Conservation (phyloP, 78 protist genomes). For the Dictyostelium intermedium region DNA sequence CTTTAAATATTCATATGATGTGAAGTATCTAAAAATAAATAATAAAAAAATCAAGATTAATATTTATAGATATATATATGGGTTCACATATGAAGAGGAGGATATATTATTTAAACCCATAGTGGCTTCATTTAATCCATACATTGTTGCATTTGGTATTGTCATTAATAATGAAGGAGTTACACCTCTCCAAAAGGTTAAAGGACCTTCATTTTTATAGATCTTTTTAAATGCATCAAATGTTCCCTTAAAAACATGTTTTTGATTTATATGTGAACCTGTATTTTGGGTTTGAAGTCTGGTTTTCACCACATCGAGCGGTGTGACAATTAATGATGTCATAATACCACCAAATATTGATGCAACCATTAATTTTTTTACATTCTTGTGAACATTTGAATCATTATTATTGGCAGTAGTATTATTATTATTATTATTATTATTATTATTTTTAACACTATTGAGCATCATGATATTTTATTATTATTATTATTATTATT, state of each 20-base stretch:
- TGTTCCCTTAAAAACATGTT: constrained; percentile 19
- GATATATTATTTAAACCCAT: too few relatives aligned
- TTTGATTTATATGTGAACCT: background rate
- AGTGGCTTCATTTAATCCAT: background rate
- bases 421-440: background rate
- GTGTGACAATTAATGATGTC: constrained; percentile 43
- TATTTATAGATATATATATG: too few relatives aligned
- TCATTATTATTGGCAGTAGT: background rate
- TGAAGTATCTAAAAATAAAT: constrained; percentile 29
- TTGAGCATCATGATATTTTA: background rate
- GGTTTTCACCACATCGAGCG: constrained; percentile 77
- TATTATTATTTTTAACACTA: background rate
- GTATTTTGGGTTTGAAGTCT: constrained; percentile 58
- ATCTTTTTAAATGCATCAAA: constrained; percentile 37
- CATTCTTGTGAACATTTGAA: background rate
- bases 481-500: too few relatives aligned
- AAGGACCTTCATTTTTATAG: constrained; percentile 50
- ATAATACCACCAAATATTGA: constrained; percentile 49
- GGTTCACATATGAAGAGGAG: too few relatives aligned
- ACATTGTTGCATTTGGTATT: constrained; percentile 71
- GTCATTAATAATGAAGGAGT: constrained; percentile 75
- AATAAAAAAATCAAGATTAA: background rate
- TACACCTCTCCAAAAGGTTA: constrained; percentile 77
- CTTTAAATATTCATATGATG: constrained; percentile 77
- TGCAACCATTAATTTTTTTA: constrained; percentile 40